These are phyloP conservation scores for Aspergillus chevalieri DNA, from an alignment of 2,329 filamentous ascomycete species.

Conservation along the genomic window DNA sequence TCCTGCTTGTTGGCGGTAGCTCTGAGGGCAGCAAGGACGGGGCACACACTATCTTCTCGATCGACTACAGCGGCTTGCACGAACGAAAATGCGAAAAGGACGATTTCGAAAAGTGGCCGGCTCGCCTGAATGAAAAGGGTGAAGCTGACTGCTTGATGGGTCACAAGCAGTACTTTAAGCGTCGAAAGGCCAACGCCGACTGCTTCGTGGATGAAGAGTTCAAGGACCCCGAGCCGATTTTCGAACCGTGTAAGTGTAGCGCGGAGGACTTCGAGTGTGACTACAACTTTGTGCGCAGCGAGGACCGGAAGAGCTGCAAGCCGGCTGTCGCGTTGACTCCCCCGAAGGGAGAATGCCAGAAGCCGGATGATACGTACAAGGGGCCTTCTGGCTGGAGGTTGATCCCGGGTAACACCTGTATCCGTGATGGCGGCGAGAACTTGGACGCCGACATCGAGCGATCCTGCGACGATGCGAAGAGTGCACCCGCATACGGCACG, in stretches of 20 bases:
- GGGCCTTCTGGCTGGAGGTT: slow-evolving; percentile 86
- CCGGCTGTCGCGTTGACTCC: slow-evolving; percentile 56
- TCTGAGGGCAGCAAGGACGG: slow-evolving; percentile 42
- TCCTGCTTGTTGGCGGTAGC: slow-evolving; percentile 64
- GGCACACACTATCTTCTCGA: slow-evolving; percentile 60
- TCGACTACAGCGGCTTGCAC: slow-evolving; percentile 79
- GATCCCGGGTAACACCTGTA: slow-evolving; percentile 77
- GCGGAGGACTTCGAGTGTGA: slow-evolving; percentile 91
- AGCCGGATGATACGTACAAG: slow-evolving; percentile 65
- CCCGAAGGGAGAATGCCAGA: slow-evolving; percentile 69
- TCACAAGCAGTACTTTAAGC: slow-evolving; percentile 78
- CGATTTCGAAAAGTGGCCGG: slow-evolving; percentile 78
- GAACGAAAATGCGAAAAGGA: slow-evolving; percentile 69
- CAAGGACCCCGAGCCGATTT: slow-evolving; percentile 65
- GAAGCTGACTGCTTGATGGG: slow-evolving; percentile 91
- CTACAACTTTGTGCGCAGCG: slow-evolving; percentile 71
- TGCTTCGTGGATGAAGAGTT: slow-evolving; percentile 88
- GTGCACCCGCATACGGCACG: slow-evolving; percentile 56
- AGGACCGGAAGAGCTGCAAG: slow-evolving; percentile 64
- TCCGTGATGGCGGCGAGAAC: slow-evolving; percentile 53
- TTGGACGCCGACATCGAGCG: slow-evolving; percentile 69
- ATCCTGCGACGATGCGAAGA: slow-evolving; percentile 62
- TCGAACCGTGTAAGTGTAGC: slow-evolving; percentile 72
- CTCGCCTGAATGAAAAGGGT: slow-evolving; percentile 71
- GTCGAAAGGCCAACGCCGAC: slow-evolving; percentile 78